These are phyloP conservation scores for Diutina ranongensis DNA, from an alignment of 1,139 yeast species.

Conservation along the genomic window DNA sequence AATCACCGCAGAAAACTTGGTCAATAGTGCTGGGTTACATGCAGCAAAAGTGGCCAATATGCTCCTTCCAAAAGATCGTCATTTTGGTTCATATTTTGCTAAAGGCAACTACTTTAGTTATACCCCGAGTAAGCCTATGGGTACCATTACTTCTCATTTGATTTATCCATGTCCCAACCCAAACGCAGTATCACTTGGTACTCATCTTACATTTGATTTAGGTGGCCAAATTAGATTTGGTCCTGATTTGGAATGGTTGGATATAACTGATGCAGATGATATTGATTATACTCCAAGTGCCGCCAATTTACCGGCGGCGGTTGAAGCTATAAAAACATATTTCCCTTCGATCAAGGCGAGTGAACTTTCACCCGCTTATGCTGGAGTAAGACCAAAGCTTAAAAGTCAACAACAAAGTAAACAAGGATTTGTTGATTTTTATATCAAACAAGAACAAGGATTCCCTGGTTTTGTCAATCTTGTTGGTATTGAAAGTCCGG, in stretches of 20 bases:
- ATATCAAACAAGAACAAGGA: conserved; percentile 50
- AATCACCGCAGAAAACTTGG: conserved; percentile 43
- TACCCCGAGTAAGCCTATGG: conserved; percentile 29
- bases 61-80: conserved; percentile 53
- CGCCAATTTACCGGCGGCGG: conserved; percentile 41
- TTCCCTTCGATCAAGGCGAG: conserved; percentile 43
- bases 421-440: conserved; percentile 53
- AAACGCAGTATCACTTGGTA: conserved; percentile 68
- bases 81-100: conserved; percentile 52
- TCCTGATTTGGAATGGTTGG: conserved; percentile 81
- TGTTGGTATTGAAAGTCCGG: conserved; percentile 85
- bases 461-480: conserved; percentile 73
- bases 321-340: conserved; percentile 47
- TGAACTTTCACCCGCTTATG: conserved; percentile 54
- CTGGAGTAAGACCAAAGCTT: conserved; percentile 79
- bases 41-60: conserved; percentile 62
- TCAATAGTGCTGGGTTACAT: conserved; percentile 71
- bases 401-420: conserved; percentile 29
- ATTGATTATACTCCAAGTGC: conserved; percentile 38
- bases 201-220: conserved; percentile 74
- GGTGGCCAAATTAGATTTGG: conserved; percentile 79
- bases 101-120: conserved; percentile 75
- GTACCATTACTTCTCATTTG: conserved; percentile 24
- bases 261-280: conserved; percentile 19
- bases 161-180: conserved; percentile 76